Evolutionary conservation across 345 rosid species (phyloP).

Genomic region (Stellera chamaejasme): DNA sequence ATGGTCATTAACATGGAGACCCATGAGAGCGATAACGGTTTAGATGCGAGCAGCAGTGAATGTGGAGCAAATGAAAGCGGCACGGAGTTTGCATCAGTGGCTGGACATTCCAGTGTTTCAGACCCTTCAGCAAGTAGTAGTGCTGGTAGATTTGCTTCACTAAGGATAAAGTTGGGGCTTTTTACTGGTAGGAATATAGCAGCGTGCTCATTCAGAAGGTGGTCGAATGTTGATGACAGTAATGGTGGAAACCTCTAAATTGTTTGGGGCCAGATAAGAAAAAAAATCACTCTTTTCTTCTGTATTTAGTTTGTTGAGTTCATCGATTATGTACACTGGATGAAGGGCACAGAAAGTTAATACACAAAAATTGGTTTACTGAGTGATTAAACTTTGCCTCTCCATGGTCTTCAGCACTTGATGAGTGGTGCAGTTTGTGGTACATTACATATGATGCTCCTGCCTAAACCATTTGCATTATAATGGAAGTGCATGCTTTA

Average conservation of each 20-base stretch:
- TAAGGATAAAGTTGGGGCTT: conserved; percentile 47
- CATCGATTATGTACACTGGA: background rate
- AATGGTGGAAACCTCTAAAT: conserved; percentile 26
- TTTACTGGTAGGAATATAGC: conserved; percentile 46
- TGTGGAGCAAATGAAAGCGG: conserved; percentile 36
- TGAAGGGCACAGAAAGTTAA: too few relatives aligned
- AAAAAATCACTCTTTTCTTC: conserved; percentile 7
- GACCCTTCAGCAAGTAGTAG: conserved; percentile 27
- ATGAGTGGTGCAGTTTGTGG: too few relatives aligned
- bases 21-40: conserved; percentile 26
- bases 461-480: too few relatives aligned
- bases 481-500: too few relatives aligned
- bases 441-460: too few relatives aligned
- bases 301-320: background rate
- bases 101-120: conserved; percentile 22
- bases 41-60: conserved; percentile 27
- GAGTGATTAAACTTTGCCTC: too few relatives aligned
- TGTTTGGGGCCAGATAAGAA: conserved; percentile 2
- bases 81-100: conserved; percentile 19
- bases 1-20: conserved; percentile 59
- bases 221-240: conserved; percentile 34
- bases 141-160: conserved; percentile 39
- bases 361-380: too few relatives aligned
- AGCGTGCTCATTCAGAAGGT: conserved; percentile 47
- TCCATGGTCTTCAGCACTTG: too few relatives aligned